Conservation (phyloP, 164 flowering plant genomes). For the Umbilicus rupestris region DNA sequence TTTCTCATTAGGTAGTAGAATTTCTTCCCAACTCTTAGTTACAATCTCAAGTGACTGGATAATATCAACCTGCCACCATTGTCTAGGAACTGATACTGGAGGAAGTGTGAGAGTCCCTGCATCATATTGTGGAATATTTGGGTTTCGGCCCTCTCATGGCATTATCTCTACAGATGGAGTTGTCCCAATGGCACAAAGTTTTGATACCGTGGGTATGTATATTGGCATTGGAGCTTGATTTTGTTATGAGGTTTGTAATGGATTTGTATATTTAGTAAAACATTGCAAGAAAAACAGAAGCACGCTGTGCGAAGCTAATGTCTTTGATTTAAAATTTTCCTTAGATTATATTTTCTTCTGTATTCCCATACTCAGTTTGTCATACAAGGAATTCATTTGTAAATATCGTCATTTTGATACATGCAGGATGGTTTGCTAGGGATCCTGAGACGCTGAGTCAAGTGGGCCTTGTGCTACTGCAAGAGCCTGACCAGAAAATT, state of each 20-base stretch:
- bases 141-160: conserved; percentile 86
- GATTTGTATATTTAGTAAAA: not conserved
- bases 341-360: not conserved
- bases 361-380: not conserved
- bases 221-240: not conserved
- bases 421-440: conserved; percentile 90
- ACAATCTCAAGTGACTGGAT: not conserved
- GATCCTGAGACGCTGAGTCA: conserved; percentile 51
- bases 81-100: conserved; percentile 87
- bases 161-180: conserved; percentile 60
- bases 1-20: conserved; percentile 59
- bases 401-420: not conserved
- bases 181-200: conserved; percentile 85
- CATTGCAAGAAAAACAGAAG: too few species aligned
- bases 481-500: conserved; percentile 19
- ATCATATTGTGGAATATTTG: conserved; percentile 77
- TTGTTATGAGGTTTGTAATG: not conserved
- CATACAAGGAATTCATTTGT: not conserved
- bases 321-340: not conserved
- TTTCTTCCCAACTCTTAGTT: not conserved
- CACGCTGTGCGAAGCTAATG: too few species aligned
- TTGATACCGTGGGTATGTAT: conserved; percentile 83
- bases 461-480: conserved; percentile 64
- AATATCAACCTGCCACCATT: not conserved
- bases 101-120: conserved; percentile 92